Evolutionary conservation across 2,329 filamentous ascomycete genomes (phyloP).

Genomic region (Sphaerostilbella broomeana): DNA sequence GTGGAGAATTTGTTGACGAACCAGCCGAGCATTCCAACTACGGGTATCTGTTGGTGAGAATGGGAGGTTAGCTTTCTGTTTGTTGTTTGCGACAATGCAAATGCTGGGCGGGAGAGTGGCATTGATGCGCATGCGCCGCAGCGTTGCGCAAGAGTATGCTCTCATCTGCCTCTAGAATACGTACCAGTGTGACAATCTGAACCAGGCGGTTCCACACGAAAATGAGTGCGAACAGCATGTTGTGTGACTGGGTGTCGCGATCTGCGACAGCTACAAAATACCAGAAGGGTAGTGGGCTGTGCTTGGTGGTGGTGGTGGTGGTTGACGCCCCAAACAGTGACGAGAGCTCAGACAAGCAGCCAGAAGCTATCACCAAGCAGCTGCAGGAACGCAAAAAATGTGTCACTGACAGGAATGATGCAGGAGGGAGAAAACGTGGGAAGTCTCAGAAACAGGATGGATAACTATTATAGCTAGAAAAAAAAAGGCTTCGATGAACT

Average conservation of each 20-base stretch:
- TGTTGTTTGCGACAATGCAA: not conserved
- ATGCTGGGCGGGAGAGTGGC: too few species aligned
- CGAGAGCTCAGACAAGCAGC: too few species aligned
- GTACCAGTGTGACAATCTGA: conserved; percentile 58
- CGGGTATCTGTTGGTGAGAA: conserved; percentile 45
- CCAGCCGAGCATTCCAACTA: conserved; percentile 60
- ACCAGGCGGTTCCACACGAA: conserved; percentile 57
- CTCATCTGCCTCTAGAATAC: conserved; percentile 20
- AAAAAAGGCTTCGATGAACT: too few species aligned
- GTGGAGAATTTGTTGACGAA: conserved; percentile 56
- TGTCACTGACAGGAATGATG: conserved; percentile 6
- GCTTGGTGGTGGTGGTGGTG: too few species aligned
- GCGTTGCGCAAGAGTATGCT: not conserved
- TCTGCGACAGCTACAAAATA: not conserved
- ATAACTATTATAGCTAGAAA: too few species aligned
- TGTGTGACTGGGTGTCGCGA: conserved; percentile 19
- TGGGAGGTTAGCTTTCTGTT: not conserved
- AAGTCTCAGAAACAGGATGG: too few species aligned
- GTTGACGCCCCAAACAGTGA: too few species aligned
- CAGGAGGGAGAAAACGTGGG: too few species aligned
- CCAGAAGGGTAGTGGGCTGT: too few species aligned
- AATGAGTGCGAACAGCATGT: conserved; percentile 57
- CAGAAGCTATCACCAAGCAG: too few species aligned
- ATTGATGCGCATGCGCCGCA: not conserved
- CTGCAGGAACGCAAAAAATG: too few species aligned